Base-by-base conservation (phyloP, 306 rosid genomes). In the Prunus mongolica region DNA sequence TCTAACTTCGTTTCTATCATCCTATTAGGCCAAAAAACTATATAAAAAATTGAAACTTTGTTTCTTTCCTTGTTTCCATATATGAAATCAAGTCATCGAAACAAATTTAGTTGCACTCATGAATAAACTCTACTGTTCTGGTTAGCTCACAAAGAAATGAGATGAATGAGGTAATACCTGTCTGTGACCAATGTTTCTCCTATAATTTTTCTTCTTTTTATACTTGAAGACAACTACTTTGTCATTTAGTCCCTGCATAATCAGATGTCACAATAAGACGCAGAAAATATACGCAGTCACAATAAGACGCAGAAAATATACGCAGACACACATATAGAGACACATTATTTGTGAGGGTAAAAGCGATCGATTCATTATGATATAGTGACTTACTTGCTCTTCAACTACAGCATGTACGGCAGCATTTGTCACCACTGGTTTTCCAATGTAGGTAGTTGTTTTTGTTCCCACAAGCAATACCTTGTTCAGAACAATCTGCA, bases 321-420 rank as follows among this genome's bases (percentile, higher is more conserved):
- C 24, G 55, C 10, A n/a, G 27, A 18, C 20, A 11, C 64, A 50
- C 18, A 47, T 20, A 64, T 20, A 52, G 34, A 28, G 18, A 58
- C 65, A 25, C 24, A 15, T 64, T 51, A 24, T 69, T 65, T 20
- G 69, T 12, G 18, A 68, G 61, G 71, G 65, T 45, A 46, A 45
- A 27, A 44, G n/a, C 28, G 50, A 78, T 10, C 55, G 68, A 66
- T n/a, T n/a, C 32, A 22, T 57, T 54, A 58, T 34, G 51, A 73
- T 24, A 27, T 52, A 46, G 55, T 75, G 77, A 76, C 66, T 76
- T 87, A 89, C 99, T 83, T 92, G 98, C 65, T 96, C 99, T 84
- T 96, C 99, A n/a, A 96, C 98, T 2, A 93, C 86, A 11, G 99
- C 99, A 78, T 96, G 91, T 28, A 96, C 93, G 27, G 93, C 96